These are phyloP conservation scores for Monascus purpureus DNA, from an alignment of 495 filamentous ascomycete genomes.

Conservation along the genomic window DNA sequence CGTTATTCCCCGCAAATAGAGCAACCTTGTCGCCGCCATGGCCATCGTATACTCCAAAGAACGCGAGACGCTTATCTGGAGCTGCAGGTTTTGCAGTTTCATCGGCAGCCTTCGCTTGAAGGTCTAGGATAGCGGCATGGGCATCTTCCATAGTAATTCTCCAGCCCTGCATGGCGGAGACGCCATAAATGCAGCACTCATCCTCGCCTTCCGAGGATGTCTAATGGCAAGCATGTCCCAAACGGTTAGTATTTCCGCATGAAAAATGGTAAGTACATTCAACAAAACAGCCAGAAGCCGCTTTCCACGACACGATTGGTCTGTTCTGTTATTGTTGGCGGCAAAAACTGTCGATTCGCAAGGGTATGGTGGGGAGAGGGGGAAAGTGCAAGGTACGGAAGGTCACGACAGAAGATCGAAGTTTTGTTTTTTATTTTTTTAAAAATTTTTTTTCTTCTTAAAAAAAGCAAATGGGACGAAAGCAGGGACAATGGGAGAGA, in stretches of 20 bases:
- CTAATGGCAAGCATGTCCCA: conserved; percentile 28
- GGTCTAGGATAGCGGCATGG: conserved; percentile 77
- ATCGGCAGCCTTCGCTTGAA: conserved; percentile 49
- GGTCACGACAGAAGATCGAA: too few relatives aligned
- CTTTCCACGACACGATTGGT: too few relatives aligned
- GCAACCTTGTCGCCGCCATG: conserved; percentile 97
- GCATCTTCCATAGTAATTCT: conserved; percentile 99
- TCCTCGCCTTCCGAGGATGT: conserved; percentile 78
- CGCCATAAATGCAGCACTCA: conserved; percentile 81
- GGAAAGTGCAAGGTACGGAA: too few relatives aligned
- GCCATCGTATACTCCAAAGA: conserved; percentile 97
- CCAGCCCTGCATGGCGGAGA: conserved; percentile 99
- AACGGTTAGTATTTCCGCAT: conserved; percentile 8
- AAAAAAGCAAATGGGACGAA: too few relatives aligned
- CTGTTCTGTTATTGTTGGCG: too few relatives aligned
- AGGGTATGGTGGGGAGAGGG: too few relatives aligned
- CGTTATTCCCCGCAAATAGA: conserved; percentile 78
- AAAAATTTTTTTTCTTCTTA: too few relatives aligned
- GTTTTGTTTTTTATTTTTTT: too few relatives aligned
- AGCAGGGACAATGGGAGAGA: neutral
- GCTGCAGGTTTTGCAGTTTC: conserved; percentile 45
- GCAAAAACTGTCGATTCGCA: too few relatives aligned
- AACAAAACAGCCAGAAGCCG: too few relatives aligned
- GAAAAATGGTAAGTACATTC: too few relatives aligned
- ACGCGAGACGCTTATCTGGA: conserved; percentile 63